Evolutionary conservation across 108 stramenopile species (phyloP).

Genomic region (Nannochloropsis oceanica): DNA sequence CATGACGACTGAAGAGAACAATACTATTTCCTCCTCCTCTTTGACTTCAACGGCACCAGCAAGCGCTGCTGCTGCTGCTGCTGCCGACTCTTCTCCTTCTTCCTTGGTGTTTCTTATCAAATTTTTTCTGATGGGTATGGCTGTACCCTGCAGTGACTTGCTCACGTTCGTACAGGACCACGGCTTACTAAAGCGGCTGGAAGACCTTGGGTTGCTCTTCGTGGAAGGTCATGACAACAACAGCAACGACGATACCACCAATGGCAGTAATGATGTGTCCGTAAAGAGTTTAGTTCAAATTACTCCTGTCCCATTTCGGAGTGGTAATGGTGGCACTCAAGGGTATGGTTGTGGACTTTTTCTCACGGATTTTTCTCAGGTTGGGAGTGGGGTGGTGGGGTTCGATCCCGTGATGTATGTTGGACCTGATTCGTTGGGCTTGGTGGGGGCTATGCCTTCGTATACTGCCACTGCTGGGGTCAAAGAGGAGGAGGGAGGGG

Average conservation of each 20-base stretch:
- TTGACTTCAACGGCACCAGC: no score
- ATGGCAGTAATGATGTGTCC: not conserved
- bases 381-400: not conserved
- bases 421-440: constrained; percentile 11
- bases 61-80: no score
- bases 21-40: not conserved
- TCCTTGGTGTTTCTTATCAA: not conserved
- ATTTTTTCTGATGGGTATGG: not conserved
- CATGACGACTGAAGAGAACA: not conserved
- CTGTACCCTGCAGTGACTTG: not conserved
- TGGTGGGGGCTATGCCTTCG: constrained; percentile 7
- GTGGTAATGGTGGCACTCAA: not conserved
- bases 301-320: not conserved
- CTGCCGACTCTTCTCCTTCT: no score
- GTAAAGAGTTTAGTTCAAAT: not conserved
- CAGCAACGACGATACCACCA: not conserved
- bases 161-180: not conserved
- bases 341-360: not conserved
- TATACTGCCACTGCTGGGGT: not conserved
- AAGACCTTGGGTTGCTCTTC: not conserved
- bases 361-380: not conserved
- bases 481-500: not conserved
- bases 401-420: constrained; percentile 28
- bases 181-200: not conserved
- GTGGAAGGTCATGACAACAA: not conserved